Base-by-base conservation (phyloP, 495 filamentous ascomycete genomes). In the Penicillium salamii region DNA sequence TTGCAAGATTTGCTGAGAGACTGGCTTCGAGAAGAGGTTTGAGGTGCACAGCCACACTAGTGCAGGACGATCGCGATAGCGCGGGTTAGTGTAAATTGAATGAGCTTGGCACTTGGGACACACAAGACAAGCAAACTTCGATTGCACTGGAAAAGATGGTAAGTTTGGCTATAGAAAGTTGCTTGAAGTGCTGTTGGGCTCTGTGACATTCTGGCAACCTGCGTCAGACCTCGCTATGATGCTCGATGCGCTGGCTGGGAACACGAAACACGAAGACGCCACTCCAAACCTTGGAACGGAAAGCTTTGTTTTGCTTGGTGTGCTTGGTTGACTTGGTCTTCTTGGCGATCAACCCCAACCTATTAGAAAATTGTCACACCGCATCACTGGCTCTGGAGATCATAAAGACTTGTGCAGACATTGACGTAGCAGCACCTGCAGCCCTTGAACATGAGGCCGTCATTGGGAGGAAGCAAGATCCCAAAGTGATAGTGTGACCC, bases 281-380 rank as follows among this genome's bases (percentile, higher is more conserved):
- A 32, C 29, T 32, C 29, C 5, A 32, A 32, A 32, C 12, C 29
- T 32, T 32, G 29, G 29, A 32, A 32, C 29, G 7, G 7, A 32
- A 32, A 32, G 29, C 29, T 32, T 32, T 8, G 29, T 32, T 32
- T 21, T 48, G 33, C 5, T 29, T 15, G 23, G 23, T 39, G 11
- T 39, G 45, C 34, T 47, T 47, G 35, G 36, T 24, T 19, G 11
- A n/a, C 46, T 48, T 48, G 46, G 46, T 26, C 2, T 32, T 37
- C 17, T 13, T 31, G n/a, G 33, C 1, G 34, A 40, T 15, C 15
- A 7, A 1, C 26, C n/a, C 15, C 26, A 19, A 6, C 13, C 8
- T 23, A 4, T 15, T 15, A 20, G 7, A 13, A 45, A 20, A 34
- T 12, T 23, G 34, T 48, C 35, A 48, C 46, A 48, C 35, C 28